Evolutionary conservation across 345 rosid genomes (phyloP).

Genomic region (Carallia brachiata): DNA sequence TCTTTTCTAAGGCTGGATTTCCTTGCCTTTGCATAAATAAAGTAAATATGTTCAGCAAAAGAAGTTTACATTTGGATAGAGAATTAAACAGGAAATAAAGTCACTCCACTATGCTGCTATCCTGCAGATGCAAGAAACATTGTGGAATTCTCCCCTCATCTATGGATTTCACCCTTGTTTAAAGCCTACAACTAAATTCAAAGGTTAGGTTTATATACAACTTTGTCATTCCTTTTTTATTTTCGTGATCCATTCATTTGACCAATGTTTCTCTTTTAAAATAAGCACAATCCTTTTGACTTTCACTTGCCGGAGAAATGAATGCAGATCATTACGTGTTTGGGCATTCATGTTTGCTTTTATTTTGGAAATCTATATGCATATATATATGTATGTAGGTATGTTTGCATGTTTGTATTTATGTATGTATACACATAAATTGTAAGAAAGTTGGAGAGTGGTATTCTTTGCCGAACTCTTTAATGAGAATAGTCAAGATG

Average conservation of each 20-base stretch:
- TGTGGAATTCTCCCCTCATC: slow-evolving; percentile 67
- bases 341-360: not conserved
- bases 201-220: slow-evolving; percentile 40
- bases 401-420: no score
- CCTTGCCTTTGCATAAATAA: not conserved
- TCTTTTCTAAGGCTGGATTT: not conserved
- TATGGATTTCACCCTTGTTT: slow-evolving; percentile 68
- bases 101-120: slow-evolving; percentile 6
- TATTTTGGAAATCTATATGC: no score
- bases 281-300: not conserved
- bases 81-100: slow-evolving; percentile 6
- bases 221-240: not conserved
- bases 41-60: not conserved
- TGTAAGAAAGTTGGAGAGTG: no score
- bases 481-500: no score
- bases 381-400: no score
- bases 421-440: no score
- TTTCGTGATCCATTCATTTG: not conserved
- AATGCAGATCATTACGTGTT: not conserved
- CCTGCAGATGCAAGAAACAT: slow-evolving; percentile 39
- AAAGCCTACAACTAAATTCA: slow-evolving; percentile 56
- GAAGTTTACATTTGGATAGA: not conserved
- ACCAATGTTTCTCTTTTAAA: not conserved
- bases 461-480: no score
- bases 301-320: not conserved